Percentiles rank a stretch among this genome's conserved stretches.
Conservation (phyloP, 2,329 filamentous ascomycete species). For the Fusarium dlaminii region DNA sequence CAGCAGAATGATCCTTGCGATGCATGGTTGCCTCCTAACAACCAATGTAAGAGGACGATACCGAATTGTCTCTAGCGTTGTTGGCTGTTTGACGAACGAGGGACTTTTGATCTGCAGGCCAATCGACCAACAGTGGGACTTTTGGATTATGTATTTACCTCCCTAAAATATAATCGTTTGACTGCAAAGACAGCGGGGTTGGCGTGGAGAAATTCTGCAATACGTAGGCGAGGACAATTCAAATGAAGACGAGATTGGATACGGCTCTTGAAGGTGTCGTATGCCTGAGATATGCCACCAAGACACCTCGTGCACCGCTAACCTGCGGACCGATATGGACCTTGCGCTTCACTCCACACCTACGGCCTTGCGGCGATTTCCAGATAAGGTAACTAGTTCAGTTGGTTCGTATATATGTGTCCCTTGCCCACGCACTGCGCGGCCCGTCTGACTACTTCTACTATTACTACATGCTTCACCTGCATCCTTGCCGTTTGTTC, state of each 20-base stretch:
- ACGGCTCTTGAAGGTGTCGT: neutral
- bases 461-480: neutral
- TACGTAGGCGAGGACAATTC: neutral
- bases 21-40: no score
- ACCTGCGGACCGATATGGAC: neutral
- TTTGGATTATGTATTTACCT: neutral
- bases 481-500: neutral
- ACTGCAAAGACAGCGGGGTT: neutral
- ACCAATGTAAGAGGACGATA: no score
- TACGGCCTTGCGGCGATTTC: neutral
- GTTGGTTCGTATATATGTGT: neutral
- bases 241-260: neutral
- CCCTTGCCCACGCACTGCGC: neutral
- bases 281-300: neutral
- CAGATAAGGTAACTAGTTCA: neutral
- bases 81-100: no score
- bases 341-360: neutral
- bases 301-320: neutral
- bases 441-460: no score
- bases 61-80: no score
- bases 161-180: accelerated
- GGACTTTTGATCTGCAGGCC: neutral
- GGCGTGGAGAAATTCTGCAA: neutral
- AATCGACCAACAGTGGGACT: neutral
- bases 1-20: no score